Base-by-base conservation (phyloP, 345 rosid genomes). In the Raphanus raphanistrum region DNA sequence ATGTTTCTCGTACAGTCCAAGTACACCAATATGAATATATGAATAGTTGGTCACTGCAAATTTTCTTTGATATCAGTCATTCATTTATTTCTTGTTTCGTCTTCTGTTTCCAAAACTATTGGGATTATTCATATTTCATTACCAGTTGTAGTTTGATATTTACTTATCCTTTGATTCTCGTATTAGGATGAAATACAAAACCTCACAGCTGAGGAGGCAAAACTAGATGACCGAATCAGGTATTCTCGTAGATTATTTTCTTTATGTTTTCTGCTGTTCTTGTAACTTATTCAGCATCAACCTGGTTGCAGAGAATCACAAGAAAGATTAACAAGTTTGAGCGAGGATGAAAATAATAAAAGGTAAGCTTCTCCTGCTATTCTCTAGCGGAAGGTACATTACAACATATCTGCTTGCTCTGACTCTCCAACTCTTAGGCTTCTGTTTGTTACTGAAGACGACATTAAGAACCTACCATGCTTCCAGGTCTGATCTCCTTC, bases 371-470 rank as follows among this genome's bases (percentile, higher is more conserved):
- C 77, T 60, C 45, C 29, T 67, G 36, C 63, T 73, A 61, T 57
- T 41, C 73, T 35, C n/a, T 62, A 36, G 10, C 6, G 12, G 33
- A 72, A 76, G 26, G 45, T 76, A 48, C 4, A 35, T 13, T 17
- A 43, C n/a, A 76, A 21, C 38, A 32, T 59, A 33, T 15, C 1
- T 50, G 25, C 64, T 70, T 58, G n/a, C 60, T 62, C 79, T 86
- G 77, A 64, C 67, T 45, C 77, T 75, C 76, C 48, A 36, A 61
- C 38, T 79, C 63, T 62, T 71, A 95, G 99, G 94, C 85, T 90
- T 87, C 93, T 95, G 83, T 95, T 92, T 85, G 93, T 95, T 83
- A 92, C 99, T 3, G 96, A 92, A 85, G 96, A 95, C 31, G 99
- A 95, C 80, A 92, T 95, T 81, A 95, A 92, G 88, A 85, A 65